Evolutionary conservation across 1,139 yeast genomes (phyloP).

Genomic region (Geotrichum fermentans): DNA sequence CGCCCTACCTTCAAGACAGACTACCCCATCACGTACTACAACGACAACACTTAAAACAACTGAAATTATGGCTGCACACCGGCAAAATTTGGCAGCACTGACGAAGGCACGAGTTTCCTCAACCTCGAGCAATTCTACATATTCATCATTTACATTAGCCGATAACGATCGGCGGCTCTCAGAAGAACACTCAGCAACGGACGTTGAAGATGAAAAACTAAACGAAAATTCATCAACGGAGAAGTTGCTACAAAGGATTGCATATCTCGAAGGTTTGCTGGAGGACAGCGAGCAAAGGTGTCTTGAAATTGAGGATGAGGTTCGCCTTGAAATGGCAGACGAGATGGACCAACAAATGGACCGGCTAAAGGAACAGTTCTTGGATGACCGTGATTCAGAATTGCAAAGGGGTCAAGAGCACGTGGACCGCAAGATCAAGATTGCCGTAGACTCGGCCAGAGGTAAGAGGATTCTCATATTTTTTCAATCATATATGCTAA

Average conservation of each 20-base stretch:
- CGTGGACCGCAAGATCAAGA: constrained; percentile 12
- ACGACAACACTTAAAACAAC: neutral
- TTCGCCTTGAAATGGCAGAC: constrained; percentile 35
- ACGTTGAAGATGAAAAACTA: constrained; percentile 6
- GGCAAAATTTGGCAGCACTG: neutral
- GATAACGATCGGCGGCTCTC: constrained; percentile 1
- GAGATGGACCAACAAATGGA: constrained; percentile 36
- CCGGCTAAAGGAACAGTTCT: constrained; percentile 30
- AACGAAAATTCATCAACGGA: neutral
- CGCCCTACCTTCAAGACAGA: neutral
- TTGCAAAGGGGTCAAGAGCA: constrained; percentile 13
- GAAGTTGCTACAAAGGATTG: constrained; percentile 21
- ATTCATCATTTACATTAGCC: constrained; percentile 12
- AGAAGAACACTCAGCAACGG: constrained; percentile 9
- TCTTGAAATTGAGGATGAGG: constrained; percentile 31
- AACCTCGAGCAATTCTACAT: constrained; percentile 11
- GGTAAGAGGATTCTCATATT: neutral
- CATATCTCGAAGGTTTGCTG: constrained; percentile 29
- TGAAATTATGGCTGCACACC: neutral
- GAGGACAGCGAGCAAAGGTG: constrained; percentile 25
- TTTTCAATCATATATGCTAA: neutral
- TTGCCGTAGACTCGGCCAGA: constrained; percentile 13
- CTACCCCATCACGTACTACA: neutral
- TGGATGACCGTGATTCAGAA: constrained; percentile 30
- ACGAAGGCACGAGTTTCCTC: constrained; percentile 2